phyloP scores from a whole-genome alignment of 2,329 filamentous ascomycete genomes.

The Colletotrichum karsti region DNA sequence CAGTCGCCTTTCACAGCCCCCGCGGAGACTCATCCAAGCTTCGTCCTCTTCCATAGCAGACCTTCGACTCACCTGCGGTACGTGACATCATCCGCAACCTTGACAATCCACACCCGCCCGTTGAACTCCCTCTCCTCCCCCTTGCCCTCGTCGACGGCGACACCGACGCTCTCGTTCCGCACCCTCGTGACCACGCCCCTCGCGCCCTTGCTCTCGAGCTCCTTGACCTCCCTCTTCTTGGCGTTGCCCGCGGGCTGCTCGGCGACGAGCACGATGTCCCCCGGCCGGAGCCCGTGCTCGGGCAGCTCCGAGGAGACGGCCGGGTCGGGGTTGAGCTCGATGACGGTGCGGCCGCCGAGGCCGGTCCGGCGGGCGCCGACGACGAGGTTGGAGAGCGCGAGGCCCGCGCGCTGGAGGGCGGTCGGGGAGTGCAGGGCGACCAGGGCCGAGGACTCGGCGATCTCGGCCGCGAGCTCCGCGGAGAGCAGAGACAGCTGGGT shows the following conservation, averaged over 20 bases:
- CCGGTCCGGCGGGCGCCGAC: conserved; percentile 84
- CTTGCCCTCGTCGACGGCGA: conserved; percentile 75
- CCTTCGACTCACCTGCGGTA: conserved; percentile 63
- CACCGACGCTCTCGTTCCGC: conserved; percentile 64
- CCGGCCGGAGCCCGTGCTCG: conserved; percentile 78
- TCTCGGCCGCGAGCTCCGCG: conserved; percentile 76
- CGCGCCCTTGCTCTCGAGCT: conserved; percentile 73
- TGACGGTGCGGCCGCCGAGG: conserved; percentile 87
- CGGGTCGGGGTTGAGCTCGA: conserved; percentile 81
- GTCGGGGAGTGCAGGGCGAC: conserved; percentile 74
- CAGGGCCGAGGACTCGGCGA: conserved; percentile 73
- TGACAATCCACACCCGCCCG: conserved; percentile 70
- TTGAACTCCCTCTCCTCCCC: conserved; percentile 53
- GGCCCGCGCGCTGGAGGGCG: conserved; percentile 77
- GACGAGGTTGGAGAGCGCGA: conserved; percentile 80
- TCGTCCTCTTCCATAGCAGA: no score
- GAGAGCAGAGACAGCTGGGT: conserved; percentile 77
- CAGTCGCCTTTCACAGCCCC: no score
- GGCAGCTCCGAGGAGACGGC: conserved; percentile 73
- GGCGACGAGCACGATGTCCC: conserved; percentile 80
- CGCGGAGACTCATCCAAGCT: background rate
- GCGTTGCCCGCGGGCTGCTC: conserved; percentile 79
- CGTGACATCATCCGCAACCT: conserved; percentile 75
- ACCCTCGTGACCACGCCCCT: conserved; percentile 77
- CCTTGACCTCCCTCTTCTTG: conserved; percentile 76